phyloP scores from a whole-genome alignment of 495 filamentous ascomycete genomes.

The Neurospora tetraspora region DNA sequence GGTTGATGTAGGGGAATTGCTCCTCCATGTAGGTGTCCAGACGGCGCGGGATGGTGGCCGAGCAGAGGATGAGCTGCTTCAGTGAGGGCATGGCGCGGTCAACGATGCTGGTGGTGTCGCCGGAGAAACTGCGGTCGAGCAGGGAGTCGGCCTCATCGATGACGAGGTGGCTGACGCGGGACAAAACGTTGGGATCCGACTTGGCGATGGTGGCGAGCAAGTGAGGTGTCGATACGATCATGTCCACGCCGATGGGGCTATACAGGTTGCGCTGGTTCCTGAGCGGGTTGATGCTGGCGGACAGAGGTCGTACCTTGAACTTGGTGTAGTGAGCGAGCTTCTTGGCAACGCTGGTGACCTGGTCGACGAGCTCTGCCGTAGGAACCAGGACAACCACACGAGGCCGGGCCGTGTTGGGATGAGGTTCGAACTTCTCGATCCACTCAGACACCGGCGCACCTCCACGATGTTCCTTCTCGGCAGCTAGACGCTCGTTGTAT shows the following conservation, averaged over 20 bases:
- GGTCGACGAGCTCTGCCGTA: slow-evolving; percentile 84
- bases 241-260: slow-evolving; percentile 69
- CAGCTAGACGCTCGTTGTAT: slow-evolving; percentile 36
- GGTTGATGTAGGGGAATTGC: slow-evolving; percentile 68
- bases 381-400: slow-evolving; percentile 83
- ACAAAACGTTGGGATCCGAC: slow-evolving; percentile 78
- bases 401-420: slow-evolving; percentile 66
- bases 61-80: slow-evolving; percentile 87
- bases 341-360: slow-evolving; percentile 73
- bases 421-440: slow-evolving; percentile 46
- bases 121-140: slow-evolving; percentile 81
- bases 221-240: slow-evolving; percentile 81
- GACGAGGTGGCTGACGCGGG: slow-evolving; percentile 75
- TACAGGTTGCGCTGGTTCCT: slow-evolving; percentile 86
- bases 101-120: slow-evolving; percentile 70
- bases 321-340: slow-evolving; percentile 71
- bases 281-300: slow-evolving; percentile 58
- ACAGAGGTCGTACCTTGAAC: slow-evolving; percentile 68
- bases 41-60: slow-evolving; percentile 85
- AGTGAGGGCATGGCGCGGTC: slow-evolving; percentile 67
- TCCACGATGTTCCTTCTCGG: slow-evolving; percentile 36
- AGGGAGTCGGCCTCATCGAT: slow-evolving; percentile 94
- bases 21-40: slow-evolving; percentile 73
- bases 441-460: slow-evolving; percentile 37
- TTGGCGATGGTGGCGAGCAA: slow-evolving; percentile 77